phyloP scores from a whole-genome alignment of 129 eudicot species.

The Mikania micrantha region DNA sequence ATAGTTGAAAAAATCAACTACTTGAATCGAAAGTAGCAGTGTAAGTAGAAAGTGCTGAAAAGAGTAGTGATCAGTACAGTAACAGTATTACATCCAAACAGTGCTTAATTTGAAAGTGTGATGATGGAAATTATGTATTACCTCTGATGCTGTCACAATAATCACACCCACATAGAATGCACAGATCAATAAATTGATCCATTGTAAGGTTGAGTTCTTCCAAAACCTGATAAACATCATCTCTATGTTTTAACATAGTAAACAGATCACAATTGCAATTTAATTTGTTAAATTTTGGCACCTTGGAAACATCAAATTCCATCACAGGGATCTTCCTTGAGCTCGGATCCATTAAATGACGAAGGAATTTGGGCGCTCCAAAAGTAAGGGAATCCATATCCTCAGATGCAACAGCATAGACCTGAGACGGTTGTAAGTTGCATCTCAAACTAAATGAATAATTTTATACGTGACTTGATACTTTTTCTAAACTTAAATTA shows the following conservation, averaged over 20 bases:
- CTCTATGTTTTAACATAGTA: neutral
- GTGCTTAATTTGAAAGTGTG: neutral
- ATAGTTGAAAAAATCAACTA: neutral
- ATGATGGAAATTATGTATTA: constrained; percentile 10
- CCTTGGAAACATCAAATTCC: constrained; percentile 96
- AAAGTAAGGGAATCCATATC: constrained; percentile 98
- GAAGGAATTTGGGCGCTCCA: constrained; percentile 94
- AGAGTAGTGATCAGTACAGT: neutral
- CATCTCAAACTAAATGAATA: neutral
- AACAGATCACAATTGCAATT: neutral
- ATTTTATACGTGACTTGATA: neutral
- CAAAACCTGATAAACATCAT: constrained; percentile 56
- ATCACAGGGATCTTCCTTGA: constrained; percentile 90
- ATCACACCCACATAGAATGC: constrained; percentile 97
- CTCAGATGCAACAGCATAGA: constrained; percentile 95
- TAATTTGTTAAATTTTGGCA: constrained; percentile 16
- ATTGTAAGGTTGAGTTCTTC: constrained; percentile 83
- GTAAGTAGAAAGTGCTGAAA: neutral
- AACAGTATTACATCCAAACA: neutral
- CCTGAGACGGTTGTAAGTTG: constrained; percentile 33
- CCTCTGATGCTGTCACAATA: constrained; percentile 96
- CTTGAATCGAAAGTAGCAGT: neutral
- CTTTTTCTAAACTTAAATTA: neutral
- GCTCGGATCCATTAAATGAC: constrained; percentile 97
- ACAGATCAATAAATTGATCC: constrained; percentile 98